Conservation (phyloP, 306 rosid genomes). For the Casuarina equisetifolia region DNA sequence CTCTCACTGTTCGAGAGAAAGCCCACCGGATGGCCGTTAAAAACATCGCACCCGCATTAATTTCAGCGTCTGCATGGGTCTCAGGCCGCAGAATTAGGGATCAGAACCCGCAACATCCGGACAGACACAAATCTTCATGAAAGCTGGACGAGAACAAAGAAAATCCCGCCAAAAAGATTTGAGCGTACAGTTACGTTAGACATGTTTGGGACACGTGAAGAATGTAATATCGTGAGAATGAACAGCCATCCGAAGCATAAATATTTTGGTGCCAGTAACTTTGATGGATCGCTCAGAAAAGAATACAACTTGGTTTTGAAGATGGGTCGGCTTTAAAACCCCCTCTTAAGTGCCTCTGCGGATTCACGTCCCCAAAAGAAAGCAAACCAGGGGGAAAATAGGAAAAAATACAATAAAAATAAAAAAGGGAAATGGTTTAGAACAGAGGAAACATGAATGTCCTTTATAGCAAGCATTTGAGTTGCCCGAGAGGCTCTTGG, state of each 20-base stretch:
- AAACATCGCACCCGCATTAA: not conserved
- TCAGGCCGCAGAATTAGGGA: not conserved
- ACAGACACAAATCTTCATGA: not conserved
- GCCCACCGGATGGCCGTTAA: not conserved
- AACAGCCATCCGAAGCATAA: slow-evolving; percentile 26
- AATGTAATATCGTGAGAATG: slow-evolving; percentile 36
- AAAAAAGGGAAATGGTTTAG: not conserved
- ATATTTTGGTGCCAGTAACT: slow-evolving; percentile 8
- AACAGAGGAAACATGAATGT: slow-evolving; percentile 30
- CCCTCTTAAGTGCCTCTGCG: slow-evolving; percentile 20
- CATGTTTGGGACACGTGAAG: slow-evolving; percentile 5
- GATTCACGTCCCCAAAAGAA: not conserved
- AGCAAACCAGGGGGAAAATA: not conserved
- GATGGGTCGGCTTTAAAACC: slow-evolving; percentile 14
- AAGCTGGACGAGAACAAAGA: not conserved
- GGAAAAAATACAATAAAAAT: no score
- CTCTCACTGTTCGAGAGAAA: not conserved
- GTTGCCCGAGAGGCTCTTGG: slow-evolving; percentile 39
- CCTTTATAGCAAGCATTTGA: slow-evolving; percentile 44
- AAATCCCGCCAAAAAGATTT: not conserved
- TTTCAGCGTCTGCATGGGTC: not conserved
- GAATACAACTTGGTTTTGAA: slow-evolving; percentile 31
- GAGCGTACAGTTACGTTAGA: no score
- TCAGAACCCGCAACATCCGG: not conserved
- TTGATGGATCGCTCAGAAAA: slow-evolving; percentile 38